phyloP scores from a whole-genome alignment of 306 rosid genomes.

The Aeschynomene evenia region DNA sequence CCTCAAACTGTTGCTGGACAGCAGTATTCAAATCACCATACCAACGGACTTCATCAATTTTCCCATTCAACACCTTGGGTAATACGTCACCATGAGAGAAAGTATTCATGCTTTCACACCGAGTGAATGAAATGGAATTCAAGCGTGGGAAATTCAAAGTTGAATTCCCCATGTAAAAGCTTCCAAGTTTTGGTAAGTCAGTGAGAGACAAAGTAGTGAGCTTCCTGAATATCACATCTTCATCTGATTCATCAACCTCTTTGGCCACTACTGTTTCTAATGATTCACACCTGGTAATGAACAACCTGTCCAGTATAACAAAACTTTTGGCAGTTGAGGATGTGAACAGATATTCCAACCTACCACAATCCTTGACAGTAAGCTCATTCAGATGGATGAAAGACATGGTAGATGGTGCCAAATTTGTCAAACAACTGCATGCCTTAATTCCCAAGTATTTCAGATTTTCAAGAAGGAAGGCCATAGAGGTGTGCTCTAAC shows the following conservation, averaged over 20 bases:
- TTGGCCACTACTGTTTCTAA: background rate
- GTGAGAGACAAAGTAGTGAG: background rate
- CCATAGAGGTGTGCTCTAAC: constrained; percentile 1
- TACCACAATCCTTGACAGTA: background rate
- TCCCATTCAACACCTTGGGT: background rate
- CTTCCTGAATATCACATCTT: background rate
- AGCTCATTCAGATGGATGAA: background rate
- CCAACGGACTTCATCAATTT: background rate
- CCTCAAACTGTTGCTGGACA: background rate
- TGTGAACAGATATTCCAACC: background rate
- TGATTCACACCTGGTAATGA: background rate
- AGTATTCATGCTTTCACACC: background rate
- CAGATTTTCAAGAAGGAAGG: background rate
- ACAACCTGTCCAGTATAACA: background rate
- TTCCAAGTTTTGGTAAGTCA: background rate
- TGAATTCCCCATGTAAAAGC: constrained; percentile 5
- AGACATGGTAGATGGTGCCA: constrained; percentile 8
- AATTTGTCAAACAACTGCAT: constrained; percentile 1
- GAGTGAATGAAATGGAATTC: background rate
- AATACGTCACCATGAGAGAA: background rate
- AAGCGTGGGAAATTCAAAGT: background rate
- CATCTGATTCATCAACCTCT: background rate
- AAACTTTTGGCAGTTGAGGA: constrained; percentile 9
- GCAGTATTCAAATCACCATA: background rate
- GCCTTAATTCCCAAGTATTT: background rate